A percentile compares a stretch with the other conserved stretches of the same genome.
These are phyloP conservation scores for Cystobasidiaceae sp. DNA, from an alignment of 1,284 basidiomycete species.

Conservation along the genomic window DNA sequence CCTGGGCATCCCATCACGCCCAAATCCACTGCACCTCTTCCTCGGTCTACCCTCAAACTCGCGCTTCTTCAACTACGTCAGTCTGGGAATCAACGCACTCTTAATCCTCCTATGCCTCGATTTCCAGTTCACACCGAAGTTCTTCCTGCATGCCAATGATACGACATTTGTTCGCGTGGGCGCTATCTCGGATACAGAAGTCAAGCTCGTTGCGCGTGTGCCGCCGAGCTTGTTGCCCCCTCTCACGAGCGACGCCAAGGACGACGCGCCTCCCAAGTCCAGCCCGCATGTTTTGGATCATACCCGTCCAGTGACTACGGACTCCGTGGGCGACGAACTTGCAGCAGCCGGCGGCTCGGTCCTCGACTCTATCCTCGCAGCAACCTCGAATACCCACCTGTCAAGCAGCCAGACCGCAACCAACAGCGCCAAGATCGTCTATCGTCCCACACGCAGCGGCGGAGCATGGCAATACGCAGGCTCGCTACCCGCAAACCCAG, in stretches of 20 bases:
- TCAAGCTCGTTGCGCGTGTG: conserved; percentile 60
- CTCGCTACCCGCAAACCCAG: neutral
- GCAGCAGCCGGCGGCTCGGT: neutral
- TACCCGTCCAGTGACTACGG: too few species aligned
- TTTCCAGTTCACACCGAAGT: conserved; percentile 36
- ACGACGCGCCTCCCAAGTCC: neutral
- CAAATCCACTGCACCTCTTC: conserved; percentile 12
- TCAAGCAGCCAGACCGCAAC: neutral
- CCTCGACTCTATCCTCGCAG: conserved; percentile 5
- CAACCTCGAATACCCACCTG: neutral
- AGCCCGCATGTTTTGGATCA: neutral
- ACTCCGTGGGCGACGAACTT: neutral
- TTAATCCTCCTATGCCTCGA: conserved; percentile 38
- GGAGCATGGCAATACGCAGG: conserved; percentile 38
- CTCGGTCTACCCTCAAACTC: conserved; percentile 4
- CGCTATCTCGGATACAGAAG: conserved; percentile 60
- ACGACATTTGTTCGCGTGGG: conserved; percentile 63
- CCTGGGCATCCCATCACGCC: conserved; percentile 11
- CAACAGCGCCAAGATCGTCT: conserved; percentile 32
- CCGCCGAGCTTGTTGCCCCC: conserved; percentile 45
- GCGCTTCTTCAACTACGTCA: conserved; percentile 25
- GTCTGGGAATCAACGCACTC: conserved; percentile 32
- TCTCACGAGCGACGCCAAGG: neutral
- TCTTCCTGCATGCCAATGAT: conserved; percentile 44
- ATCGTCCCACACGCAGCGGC: conserved; percentile 37